Percentiles rank a stretch among this genome's conserved stretches.
Conservation (phyloP, 2,329 filamentous ascomycete genomes). For the Aspergillus sojae region DNA sequence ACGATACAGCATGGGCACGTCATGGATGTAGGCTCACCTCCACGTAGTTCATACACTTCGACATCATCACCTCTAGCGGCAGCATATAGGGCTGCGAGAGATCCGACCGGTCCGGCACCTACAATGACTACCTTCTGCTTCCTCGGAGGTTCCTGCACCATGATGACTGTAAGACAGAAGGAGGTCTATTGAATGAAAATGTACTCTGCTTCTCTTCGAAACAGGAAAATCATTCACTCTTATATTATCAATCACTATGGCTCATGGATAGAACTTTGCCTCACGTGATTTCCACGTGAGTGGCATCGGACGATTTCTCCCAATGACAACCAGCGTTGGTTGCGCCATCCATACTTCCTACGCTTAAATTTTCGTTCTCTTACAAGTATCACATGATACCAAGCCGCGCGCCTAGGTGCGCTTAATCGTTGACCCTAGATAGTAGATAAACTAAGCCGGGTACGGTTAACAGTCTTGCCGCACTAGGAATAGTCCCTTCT, state of each 20-base stretch:
- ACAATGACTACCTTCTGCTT: constrained; percentile 77
- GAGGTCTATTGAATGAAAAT: neutral
- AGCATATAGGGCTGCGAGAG: constrained; percentile 88
- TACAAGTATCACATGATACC: neutral
- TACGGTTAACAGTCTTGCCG: neutral
- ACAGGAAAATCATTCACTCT: neutral
- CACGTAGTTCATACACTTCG: constrained; percentile 89
- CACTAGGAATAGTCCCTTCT: neutral
- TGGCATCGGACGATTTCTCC: neutral
- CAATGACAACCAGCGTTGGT: neutral
- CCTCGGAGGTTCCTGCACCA: constrained; percentile 15
- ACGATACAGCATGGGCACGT: neutral
- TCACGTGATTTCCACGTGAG: neutral
- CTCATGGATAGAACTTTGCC: neutral
- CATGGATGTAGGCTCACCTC: constrained; percentile 63
- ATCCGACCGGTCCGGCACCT: constrained; percentile 90
- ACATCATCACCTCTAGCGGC: constrained; percentile 85
- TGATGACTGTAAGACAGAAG: constrained; percentile 6
- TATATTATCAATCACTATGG: neutral
- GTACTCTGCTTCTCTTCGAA: neutral
- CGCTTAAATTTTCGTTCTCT: neutral
- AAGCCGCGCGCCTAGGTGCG: neutral
- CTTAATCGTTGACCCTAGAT: neutral
- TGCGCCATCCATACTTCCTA: neutral
- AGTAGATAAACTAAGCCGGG: neutral